Evolutionary conservation across 176 grass and related monocot species (phyloP).

Genomic region (Leersia perrieri): DNA sequence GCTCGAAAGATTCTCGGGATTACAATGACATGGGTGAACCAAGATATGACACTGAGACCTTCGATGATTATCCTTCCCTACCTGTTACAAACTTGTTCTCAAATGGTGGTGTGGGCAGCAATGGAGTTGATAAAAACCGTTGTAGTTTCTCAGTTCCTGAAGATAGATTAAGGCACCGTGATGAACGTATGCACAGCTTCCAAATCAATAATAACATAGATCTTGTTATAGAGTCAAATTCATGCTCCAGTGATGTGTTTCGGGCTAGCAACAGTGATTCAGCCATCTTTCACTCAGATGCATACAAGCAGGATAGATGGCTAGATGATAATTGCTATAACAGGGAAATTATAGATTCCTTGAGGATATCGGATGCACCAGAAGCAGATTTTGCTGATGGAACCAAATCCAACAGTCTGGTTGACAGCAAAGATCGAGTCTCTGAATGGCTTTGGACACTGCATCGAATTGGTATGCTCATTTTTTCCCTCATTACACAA

Average conservation of each 20-base stretch:
- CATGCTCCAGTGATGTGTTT: conserved; percentile 47
- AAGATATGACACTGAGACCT: conserved; percentile 71
- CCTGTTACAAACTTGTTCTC: conserved; percentile 65
- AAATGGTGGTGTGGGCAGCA: conserved; percentile 41
- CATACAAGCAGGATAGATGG: conserved; percentile 56
- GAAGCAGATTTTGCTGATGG: conserved; percentile 52
- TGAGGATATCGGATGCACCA: conserved; percentile 69
- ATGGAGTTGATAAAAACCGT: conserved; percentile 42
- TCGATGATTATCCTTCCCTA: conserved; percentile 59
- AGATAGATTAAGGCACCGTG: conserved; percentile 41
- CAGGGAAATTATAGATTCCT: conserved; percentile 55
- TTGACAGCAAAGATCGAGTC: conserved; percentile 65
- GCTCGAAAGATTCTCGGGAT: conserved; percentile 46
- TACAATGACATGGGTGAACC: conserved; percentile 65
- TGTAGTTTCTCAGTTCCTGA: conserved; percentile 50
- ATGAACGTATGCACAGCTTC: conserved; percentile 80
- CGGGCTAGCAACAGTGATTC: conserved; percentile 55
- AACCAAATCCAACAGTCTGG: conserved; percentile 41
- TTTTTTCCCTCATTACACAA: neutral
- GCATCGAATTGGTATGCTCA: conserved; percentile 82
- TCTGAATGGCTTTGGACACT: conserved; percentile 99
- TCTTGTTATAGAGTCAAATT: conserved; percentile 86
- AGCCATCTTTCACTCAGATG: conserved; percentile 45
- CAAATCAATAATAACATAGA: conserved; percentile 94
- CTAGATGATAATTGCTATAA: conserved; percentile 47